These are phyloP conservation scores for Rhizopogon vinicolor DNA, from an alignment of 768 basidiomycete species.

Conservation along the genomic window DNA sequence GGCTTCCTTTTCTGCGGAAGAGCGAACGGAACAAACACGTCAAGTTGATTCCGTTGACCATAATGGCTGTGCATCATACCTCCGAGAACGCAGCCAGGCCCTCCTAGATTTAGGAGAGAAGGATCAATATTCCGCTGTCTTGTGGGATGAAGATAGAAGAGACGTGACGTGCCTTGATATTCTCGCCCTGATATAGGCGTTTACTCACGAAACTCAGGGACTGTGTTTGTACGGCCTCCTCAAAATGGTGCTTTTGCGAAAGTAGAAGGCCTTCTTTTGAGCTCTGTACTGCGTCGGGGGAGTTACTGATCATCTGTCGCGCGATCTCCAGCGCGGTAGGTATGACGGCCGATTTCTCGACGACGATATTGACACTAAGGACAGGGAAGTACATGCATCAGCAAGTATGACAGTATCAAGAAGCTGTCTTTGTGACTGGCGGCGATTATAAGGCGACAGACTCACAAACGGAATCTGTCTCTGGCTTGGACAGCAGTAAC, in stretches of 20 bases:
- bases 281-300: slow-evolving; percentile 75
- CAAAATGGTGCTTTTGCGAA: slow-evolving; percentile 46
- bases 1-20: slow-evolving; percentile 41
- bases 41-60: background rate
- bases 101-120: slow-evolving; percentile 38
- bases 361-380: slow-evolving; percentile 66
- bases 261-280: slow-evolving; percentile 69
- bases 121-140: slow-evolving; percentile 3
- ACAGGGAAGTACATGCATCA: slow-evolving; percentile 9
- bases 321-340: slow-evolving; percentile 61
- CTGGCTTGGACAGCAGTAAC: slow-evolving; percentile 65
- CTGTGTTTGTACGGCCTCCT: slow-evolving; percentile 45
- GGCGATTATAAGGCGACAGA: slow-evolving; percentile 17
- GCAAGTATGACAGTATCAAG: background rate
- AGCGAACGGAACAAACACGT: background rate
- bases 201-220: slow-evolving; percentile 42
- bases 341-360: slow-evolving; percentile 48
- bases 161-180: slow-evolving; percentile 55
- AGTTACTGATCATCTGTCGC: slow-evolving; percentile 53
- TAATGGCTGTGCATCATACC: slow-evolving; percentile 33
- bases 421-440: background rate
- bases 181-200: slow-evolving; percentile 53
- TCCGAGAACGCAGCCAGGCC: slow-evolving; percentile 65
- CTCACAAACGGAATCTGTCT: slow-evolving; percentile 72
- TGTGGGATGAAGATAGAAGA: slow-evolving; percentile 2